phyloP scores from a whole-genome alignment of 148 eudicot species.

The Rhododendron griersonianum region DNA sequence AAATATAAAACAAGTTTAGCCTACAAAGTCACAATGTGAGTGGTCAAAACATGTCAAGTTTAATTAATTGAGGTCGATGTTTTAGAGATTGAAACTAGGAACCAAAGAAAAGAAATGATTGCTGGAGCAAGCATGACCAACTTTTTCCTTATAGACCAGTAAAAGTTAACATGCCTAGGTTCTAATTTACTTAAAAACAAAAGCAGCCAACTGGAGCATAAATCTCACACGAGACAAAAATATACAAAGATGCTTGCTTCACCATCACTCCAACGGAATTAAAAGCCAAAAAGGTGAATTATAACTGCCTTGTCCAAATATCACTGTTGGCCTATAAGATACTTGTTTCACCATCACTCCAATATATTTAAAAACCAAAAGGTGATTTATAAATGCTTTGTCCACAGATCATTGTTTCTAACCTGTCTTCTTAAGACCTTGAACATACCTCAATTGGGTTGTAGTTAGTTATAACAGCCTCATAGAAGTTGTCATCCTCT shows the following conservation, averaged over 20 bases:
- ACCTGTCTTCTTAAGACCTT: constrained; percentile 11
- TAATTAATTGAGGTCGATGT: not conserved
- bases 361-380: not conserved
- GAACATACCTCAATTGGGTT: constrained; percentile 63
- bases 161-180: not conserved
- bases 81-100: not conserved
- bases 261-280: not conserved
- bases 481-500: constrained; percentile 80
- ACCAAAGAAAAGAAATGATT: not conserved
- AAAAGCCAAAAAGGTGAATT: not conserved
- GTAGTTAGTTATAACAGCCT: constrained; percentile 76
- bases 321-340: not conserved
- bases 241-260: not conserved
- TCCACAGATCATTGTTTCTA: not conserved
- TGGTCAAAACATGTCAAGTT: not conserved
- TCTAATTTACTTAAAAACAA: not conserved
- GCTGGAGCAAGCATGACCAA: constrained; percentile 1
- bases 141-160: not conserved
- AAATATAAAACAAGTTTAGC: constrained; percentile 11
- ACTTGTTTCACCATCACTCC: not conserved
- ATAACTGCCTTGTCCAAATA: not conserved
- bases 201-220: not conserved
- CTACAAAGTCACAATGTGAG: not conserved
- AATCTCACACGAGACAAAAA: not conserved
- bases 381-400: not conserved